phyloP scores from a whole-genome alignment of 2,329 filamentous ascomycete genomes.

The Cercospora janseana region DNA sequence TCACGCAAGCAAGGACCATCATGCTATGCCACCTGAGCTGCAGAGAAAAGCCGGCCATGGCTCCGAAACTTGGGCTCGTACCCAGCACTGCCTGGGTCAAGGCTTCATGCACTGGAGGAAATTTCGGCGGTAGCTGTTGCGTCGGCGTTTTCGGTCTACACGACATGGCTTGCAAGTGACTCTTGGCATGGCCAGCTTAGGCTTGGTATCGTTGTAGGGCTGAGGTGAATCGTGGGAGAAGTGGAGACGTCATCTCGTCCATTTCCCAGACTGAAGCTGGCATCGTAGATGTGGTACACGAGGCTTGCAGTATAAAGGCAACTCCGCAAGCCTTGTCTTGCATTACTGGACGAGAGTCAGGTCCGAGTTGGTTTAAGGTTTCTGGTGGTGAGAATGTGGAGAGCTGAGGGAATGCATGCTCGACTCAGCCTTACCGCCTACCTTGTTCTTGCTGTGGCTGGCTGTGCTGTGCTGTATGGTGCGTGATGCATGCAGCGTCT shows the following conservation, averaged over 20 bases:
- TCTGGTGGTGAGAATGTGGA: constrained; percentile 6
- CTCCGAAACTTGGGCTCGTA: too few relatives aligned
- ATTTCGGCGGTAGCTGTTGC: constrained; percentile 5
- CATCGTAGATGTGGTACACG: constrained; percentile 4
- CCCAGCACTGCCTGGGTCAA: background rate
- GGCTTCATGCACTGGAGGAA: background rate
- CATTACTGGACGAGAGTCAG: constrained; percentile 7
- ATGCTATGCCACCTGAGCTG: background rate
- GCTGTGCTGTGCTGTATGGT: constrained; percentile 10
- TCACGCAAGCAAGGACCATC: background rate
- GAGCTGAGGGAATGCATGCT: constrained; percentile 1
- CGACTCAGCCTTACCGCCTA: constrained; percentile 16
- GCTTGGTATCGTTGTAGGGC: constrained; percentile 8
- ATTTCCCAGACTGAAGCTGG: constrained; percentile 8
- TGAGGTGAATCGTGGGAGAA: constrained; percentile 3
- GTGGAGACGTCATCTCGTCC: background rate
- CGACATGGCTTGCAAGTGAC: constrained; percentile 11
- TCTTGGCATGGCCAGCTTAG: background rate
- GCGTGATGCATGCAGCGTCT: too few relatives aligned
- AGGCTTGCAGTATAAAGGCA: constrained; percentile 14
- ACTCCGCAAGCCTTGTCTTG: constrained; percentile 15
- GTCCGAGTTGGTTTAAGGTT: background rate
- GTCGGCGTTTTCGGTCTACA: background rate
- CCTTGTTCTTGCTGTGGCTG: background rate
- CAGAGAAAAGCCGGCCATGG: constrained; percentile 6